These are phyloP conservation scores for Hortiboletus campestris DNA, from an alignment of 768 basidiomycete genomes.

Conservation along the genomic window DNA sequence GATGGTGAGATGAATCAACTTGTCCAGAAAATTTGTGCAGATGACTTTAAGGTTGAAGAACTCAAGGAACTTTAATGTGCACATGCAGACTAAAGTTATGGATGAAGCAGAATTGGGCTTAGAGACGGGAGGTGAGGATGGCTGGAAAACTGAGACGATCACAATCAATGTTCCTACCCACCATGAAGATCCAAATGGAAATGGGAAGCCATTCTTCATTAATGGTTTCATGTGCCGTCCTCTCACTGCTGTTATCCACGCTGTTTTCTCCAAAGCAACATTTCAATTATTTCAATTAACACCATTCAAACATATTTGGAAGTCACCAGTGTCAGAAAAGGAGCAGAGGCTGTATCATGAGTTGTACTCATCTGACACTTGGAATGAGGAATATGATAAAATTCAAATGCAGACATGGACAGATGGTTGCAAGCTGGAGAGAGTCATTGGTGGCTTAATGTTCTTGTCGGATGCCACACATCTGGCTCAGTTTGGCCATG, in stretches of 20 bases:
- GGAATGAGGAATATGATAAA: too few species aligned
- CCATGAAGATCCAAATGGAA: too few species aligned
- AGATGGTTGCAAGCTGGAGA: conserved; percentile 13
- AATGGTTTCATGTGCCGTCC: too few species aligned
- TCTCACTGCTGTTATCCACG: too few species aligned
- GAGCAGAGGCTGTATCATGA: too few species aligned
- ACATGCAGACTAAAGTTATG: background rate
- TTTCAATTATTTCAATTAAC: too few species aligned
- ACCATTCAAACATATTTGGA: too few species aligned
- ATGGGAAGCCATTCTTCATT: too few species aligned
- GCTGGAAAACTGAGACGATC: background rate
- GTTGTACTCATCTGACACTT: too few species aligned
- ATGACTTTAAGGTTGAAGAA: background rate
- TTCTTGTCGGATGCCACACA: background rate
- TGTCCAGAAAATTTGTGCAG: background rate
- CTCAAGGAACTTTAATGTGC: background rate
- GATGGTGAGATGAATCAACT: background rate
- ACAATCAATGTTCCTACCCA: too few species aligned
- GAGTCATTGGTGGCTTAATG: background rate
- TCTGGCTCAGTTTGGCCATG: background rate
- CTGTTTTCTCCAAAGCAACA: too few species aligned
- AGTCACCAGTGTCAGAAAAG: too few species aligned
- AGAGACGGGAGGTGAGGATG: background rate
- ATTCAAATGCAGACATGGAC: conserved; percentile 15
- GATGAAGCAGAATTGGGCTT: background rate